Evolutionary conservation across 768 basidiomycete species (phyloP).

Genomic region (Boletus tylopilopsis): DNA sequence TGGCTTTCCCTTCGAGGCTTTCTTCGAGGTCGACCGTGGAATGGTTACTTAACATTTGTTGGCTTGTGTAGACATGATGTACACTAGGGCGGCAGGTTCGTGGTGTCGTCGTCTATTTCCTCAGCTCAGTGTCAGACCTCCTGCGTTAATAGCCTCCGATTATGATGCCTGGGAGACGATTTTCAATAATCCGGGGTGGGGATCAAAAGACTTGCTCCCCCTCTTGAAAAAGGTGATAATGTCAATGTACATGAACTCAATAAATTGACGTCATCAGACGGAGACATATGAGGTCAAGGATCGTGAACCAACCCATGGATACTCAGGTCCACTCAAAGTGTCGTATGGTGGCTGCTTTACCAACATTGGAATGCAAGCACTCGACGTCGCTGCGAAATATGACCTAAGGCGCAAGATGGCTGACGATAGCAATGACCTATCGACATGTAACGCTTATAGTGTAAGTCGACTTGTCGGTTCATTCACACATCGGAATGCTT

Average conservation of each 20-base stretch:
- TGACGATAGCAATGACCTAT: slow-evolving; percentile 42
- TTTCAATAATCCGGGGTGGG: slow-evolving; percentile 7
- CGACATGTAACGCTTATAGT: slow-evolving; percentile 43
- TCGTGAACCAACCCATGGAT: not conserved
- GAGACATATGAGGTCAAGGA: not conserved
- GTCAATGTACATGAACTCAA: not conserved
- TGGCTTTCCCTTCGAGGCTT: not conserved
- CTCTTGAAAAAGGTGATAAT: not conserved
- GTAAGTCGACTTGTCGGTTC: slow-evolving; percentile 25
- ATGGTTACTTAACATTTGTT: not conserved
- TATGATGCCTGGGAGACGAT: slow-evolving; percentile 36
- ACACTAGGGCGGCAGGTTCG: slow-evolving; percentile 1
- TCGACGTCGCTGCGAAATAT: slow-evolving; percentile 42
- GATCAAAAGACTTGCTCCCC: not conserved
- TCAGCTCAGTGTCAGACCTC: not conserved
- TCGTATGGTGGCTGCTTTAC: slow-evolving; percentile 9
- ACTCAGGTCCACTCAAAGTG: not conserved
- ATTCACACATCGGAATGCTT: not conserved
- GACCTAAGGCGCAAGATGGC: slow-evolving; percentile 42
- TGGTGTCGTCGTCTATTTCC: not conserved
- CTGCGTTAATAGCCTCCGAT: slow-evolving; percentile 41
- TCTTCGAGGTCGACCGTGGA: not conserved
- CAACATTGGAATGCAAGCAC: slow-evolving; percentile 43
- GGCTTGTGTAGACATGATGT: not conserved
- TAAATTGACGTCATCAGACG: not conserved